Percentiles rank a stretch among this genome's conserved stretches.
Conservation (phyloP, 2,329 filamentous ascomycete genomes). For the Nemania serpens region DNA sequence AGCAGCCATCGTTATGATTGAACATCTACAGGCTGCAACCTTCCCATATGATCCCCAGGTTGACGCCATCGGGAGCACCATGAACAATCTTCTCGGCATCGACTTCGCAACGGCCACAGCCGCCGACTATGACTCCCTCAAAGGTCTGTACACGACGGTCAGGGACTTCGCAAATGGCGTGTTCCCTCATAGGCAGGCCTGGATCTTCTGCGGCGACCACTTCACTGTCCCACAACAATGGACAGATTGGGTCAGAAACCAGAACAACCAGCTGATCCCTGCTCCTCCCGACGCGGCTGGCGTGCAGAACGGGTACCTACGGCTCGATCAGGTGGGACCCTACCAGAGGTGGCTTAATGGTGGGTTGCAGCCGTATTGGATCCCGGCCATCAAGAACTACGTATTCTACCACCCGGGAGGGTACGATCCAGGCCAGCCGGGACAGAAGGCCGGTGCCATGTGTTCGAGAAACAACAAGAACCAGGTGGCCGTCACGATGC, state of each 20-base stretch:
- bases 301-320: not conserved
- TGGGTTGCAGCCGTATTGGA: not conserved
- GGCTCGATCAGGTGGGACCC: not conserved
- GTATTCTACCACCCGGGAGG: not conserved
- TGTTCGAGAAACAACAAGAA: not conserved
- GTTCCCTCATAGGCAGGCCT: not conserved
- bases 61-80: not conserved
- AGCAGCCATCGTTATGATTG: not conserved
- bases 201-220: conserved; percentile 12
- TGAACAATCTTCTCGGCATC: conserved; percentile 6
- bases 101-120: not conserved
- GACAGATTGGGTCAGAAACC: not conserved
- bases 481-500: not conserved
- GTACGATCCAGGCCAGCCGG: not conserved
- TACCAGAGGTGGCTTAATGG: not conserved
- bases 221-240: conserved; percentile 6
- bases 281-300: no score
- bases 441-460: not conserved
- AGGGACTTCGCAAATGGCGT: not conserved
- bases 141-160: not conserved
- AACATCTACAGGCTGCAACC: not conserved
- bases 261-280: not conserved
- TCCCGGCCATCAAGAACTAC: not conserved
- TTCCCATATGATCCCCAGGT: not conserved
- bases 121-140: not conserved